Percentiles rank a stretch among this genome's conserved stretches.
These are phyloP conservation scores for Solanum piurae DNA, from an alignment of 257 asterid genomes.

Conservation along the genomic window DNA sequence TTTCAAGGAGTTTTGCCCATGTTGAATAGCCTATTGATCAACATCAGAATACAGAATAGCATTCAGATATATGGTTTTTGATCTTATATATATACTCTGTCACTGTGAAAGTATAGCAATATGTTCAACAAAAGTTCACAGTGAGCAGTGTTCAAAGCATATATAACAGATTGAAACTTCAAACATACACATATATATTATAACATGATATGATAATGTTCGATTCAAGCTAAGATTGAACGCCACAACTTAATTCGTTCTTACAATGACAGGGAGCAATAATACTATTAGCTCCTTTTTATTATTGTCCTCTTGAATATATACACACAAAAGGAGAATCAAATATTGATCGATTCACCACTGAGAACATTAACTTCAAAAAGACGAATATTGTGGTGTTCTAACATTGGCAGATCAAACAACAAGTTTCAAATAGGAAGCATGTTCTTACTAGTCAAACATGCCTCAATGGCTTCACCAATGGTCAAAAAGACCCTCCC, in stretches of 20 bases:
- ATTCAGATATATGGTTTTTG: background rate
- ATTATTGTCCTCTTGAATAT: background rate
- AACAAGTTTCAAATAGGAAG: background rate
- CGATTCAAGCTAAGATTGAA: background rate
- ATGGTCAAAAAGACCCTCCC: slow-evolving; percentile 18
- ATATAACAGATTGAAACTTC: background rate
- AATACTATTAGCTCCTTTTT: background rate
- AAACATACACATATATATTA: background rate
- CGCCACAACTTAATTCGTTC: background rate
- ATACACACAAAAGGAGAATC: background rate
- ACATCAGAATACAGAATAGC: background rate
- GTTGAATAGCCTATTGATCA: background rate
- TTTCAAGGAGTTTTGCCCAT: background rate
- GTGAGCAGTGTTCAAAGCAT: background rate
- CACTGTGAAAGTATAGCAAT: background rate
- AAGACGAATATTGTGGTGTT: background rate
- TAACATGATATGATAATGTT: background rate
- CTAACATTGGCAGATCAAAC: background rate
- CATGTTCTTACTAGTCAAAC: slow-evolving; percentile 1
- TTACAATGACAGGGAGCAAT: background rate
- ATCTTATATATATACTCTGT: background rate
- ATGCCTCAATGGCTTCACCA: slow-evolving; percentile 30
- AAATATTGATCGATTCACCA: background rate
- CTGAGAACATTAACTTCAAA: background rate
- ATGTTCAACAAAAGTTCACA: background rate